phyloP scores from a whole-genome alignment of 495 filamentous ascomycete species.

The Elaphomyces granulatus region DNA sequence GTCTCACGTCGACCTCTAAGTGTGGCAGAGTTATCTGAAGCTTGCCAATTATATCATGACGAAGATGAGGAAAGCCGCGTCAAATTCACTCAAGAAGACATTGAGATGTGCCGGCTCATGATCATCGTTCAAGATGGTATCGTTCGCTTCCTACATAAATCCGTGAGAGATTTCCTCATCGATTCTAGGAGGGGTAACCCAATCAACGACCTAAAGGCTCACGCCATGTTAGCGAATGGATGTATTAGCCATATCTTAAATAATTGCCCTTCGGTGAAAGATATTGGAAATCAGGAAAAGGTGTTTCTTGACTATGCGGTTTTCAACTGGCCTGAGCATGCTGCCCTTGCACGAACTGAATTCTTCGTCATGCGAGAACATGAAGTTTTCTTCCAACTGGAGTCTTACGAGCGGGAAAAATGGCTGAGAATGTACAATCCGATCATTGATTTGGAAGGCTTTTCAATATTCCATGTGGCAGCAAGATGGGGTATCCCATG shows the following conservation, averaged over 20 bases:
- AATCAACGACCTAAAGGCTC: slow-evolving; percentile 1
- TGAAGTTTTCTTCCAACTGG: not conserved
- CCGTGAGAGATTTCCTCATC: slow-evolving; percentile 13
- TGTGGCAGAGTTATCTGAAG: slow-evolving; percentile 5
- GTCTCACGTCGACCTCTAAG: slow-evolving; percentile 7
- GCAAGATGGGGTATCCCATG: slow-evolving; percentile 6
- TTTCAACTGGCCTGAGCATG: slow-evolving; percentile 4
- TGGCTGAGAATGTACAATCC: too few species aligned
- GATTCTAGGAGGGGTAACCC: not conserved
- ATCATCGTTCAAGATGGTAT: slow-evolving; percentile 6
- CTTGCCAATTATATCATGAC: slow-evolving; percentile 7
- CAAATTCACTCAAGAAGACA: slow-evolving; percentile 6
- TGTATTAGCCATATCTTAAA: slow-evolving; percentile 4
- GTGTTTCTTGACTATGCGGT: slow-evolving; percentile 3
- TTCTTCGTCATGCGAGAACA: slow-evolving; percentile 2
- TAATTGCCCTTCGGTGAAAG: not conserved
- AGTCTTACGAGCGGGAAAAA: slow-evolving; percentile 1
- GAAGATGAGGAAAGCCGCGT: slow-evolving; percentile 6
- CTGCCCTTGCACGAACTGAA: not conserved
- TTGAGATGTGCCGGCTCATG: slow-evolving; percentile 11
- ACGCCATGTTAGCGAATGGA: slow-evolving; percentile 3
- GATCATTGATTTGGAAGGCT: not conserved
- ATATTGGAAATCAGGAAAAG: slow-evolving; percentile 1
- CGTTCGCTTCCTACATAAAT: slow-evolving; percentile 14
- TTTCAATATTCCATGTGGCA: slow-evolving; percentile 5